These are phyloP conservation scores for Mortierella hygrophila DNA, from an alignment of 192 early-diverging fungal genomes.

Conservation along the genomic window DNA sequence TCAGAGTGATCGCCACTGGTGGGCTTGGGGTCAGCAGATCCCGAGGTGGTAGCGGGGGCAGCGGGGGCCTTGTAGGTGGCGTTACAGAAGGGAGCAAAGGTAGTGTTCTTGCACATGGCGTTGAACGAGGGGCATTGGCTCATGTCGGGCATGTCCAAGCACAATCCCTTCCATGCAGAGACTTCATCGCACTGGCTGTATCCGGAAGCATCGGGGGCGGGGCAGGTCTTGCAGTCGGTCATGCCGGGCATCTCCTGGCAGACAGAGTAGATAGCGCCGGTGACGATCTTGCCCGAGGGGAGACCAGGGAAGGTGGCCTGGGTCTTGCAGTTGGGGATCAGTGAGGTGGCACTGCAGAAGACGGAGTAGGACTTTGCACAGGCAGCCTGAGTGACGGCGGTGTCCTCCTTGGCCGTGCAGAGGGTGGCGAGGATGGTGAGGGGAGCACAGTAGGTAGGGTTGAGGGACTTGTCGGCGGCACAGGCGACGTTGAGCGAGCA, in stretches of 20 bases:
- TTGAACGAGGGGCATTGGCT: slow-evolving; percentile 47
- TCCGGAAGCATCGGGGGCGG: slow-evolving; percentile 44
- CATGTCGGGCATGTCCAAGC: slow-evolving; percentile 54
- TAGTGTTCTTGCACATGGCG: slow-evolving; percentile 42
- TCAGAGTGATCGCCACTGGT: slow-evolving; percentile 17
- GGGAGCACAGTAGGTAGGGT: slow-evolving; percentile 36
- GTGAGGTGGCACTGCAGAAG: slow-evolving; percentile 31
- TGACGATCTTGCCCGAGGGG: slow-evolving; percentile 47
- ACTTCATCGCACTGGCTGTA: slow-evolving; percentile 54
- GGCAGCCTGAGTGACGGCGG: slow-evolving; percentile 20
- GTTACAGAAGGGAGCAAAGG: slow-evolving; percentile 46
- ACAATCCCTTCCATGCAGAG: slow-evolving; percentile 45
- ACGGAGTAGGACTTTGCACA: slow-evolving; percentile 42
- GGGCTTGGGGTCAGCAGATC: slow-evolving; percentile 8
- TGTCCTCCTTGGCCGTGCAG: slow-evolving; percentile 41
- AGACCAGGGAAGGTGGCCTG: slow-evolving; percentile 44
- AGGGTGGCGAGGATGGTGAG: slow-evolving; percentile 42
- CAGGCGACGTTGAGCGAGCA: slow-evolving; percentile 55
- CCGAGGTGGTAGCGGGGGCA: slow-evolving; percentile 4
- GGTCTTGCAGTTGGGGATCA: slow-evolving; percentile 49
- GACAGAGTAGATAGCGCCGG: slow-evolving; percentile 46
- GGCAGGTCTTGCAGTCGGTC: slow-evolving; percentile 54
- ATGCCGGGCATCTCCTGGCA: slow-evolving; percentile 50
- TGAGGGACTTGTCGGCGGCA: slow-evolving; percentile 24
- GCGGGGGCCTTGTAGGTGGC: slow-evolving; percentile 20